Conservation (phyloP, 345 rosid species). For the Laguncularia racemosa region DNA sequence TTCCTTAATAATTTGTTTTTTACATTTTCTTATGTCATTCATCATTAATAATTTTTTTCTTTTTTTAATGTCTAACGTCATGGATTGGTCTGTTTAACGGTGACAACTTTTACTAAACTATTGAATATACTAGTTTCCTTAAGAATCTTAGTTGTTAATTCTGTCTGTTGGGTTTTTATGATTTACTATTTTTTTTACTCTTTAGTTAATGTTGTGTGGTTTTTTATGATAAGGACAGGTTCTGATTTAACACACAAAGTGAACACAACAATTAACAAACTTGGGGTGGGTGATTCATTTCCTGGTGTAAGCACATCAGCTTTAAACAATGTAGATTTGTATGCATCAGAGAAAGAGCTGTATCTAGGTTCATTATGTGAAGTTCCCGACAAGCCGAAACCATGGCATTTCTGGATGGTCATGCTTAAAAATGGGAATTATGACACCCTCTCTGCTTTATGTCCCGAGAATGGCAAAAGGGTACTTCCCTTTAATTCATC, state of each 20-base stretch:
- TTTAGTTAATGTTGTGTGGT: neutral
- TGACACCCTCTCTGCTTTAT: slow-evolving; percentile 53
- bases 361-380: slow-evolving; percentile 65
- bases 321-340: slow-evolving; percentile 41
- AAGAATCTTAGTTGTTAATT: too few relatives aligned
- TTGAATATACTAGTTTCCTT: too few relatives aligned
- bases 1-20: too few relatives aligned
- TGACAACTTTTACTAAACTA: too few relatives aligned
- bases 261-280: slow-evolving; percentile 46
- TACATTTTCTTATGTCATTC: too few relatives aligned
- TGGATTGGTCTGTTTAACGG: too few relatives aligned
- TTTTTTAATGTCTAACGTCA: too few relatives aligned
- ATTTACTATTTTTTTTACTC: neutral
- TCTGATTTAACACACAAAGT: slow-evolving; percentile 44
- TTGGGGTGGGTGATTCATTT: slow-evolving; percentile 38
- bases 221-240: slow-evolving; percentile 2
- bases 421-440: slow-evolving; percentile 89
- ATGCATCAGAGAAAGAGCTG: slow-evolving; percentile 63
- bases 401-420: slow-evolving; percentile 90
- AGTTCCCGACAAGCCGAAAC: slow-evolving; percentile 38
- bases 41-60: too few relatives aligned
- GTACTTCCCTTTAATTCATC: slow-evolving; percentile 42
- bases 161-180: neutral
- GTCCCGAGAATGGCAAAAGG: slow-evolving; percentile 58
- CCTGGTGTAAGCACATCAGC: slow-evolving; percentile 23